Evolutionary conservation across 345 rosid genomes (phyloP), one percentile per base, ranked within the genome.

Genomic region (Dovyalis caffra): DNA sequence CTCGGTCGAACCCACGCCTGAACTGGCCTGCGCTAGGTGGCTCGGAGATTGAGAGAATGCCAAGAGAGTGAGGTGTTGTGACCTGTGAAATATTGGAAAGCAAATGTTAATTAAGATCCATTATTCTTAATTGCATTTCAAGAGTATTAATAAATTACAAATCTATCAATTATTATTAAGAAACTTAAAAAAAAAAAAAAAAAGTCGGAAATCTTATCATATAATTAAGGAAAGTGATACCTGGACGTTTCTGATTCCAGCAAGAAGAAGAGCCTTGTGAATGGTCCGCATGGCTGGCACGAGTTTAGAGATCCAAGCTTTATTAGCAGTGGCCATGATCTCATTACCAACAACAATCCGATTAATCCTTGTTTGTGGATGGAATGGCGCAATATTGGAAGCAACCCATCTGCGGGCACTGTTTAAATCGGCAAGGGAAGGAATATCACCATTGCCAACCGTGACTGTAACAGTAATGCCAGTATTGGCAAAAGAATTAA

Each of bases 261-360:
- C 76, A 23, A 12, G 35, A 73, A 74, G 18, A 61, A 78, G 81
- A 37, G 81, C 81, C 21, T 64, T 40, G 20, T 78, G 77, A 9
- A 78, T 7, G 34, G 33, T 33, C 34, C 43, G 64, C 81, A 78
- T 78, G 70, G 70, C 70, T n/a, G 81, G 81, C 35, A 78, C 71
- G 18, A 78, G 81, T 78, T 83, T 84, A 31, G 70, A 33, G 49
- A 91, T 79, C 75, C 78, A 77, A 21, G 64, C 77, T 25, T 72
- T 80, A 21, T 81, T 84, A 43, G 78, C 86, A 18, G 76, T 35
- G 16, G 86, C 85, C 33, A 91, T 21, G 31, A 93, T 79, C 77
- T 93, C 98, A 53, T 89, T 93, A 0, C 98, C 98, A 18, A 93
- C 86, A 0, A 79, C 82, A 23, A 93, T 79, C 49, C 87, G 80